Conservation (phyloP, 306 rosid species). For the Malus fusca region DNA sequence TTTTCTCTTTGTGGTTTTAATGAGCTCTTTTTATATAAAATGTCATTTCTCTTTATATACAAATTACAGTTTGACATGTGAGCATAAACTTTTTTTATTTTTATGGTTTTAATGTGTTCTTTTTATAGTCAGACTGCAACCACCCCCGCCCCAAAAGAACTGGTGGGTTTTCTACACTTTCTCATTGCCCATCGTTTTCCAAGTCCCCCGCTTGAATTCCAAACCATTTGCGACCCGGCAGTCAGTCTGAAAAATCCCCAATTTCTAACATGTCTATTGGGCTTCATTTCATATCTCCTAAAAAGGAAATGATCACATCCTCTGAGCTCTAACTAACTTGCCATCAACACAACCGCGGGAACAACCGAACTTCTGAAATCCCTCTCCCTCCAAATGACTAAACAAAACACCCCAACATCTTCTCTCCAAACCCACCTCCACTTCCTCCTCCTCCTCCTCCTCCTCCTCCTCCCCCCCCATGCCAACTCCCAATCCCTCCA, state of each 20-base stretch:
- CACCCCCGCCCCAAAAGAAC: no score
- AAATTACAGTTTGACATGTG: no score
- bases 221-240: not conserved
- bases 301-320: not conserved
- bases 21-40: no score
- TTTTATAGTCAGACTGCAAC: no score
- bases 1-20: no score
- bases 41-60: accelerated
- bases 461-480: conserved; percentile 14
- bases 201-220: not conserved
- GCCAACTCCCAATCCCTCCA: conserved; percentile 31
- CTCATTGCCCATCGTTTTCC: not conserved
- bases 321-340: not conserved
- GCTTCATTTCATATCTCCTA: not conserved
- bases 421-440: not conserved
- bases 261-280: not conserved
- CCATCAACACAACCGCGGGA: not conserved
- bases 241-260: not conserved
- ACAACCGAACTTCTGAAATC: not conserved
- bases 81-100: no score
- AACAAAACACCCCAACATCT: not conserved
- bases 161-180: not conserved
- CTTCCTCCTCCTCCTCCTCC: conserved; percentile 7
- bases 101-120: no score
- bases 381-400: conserved; percentile 24